These are phyloP conservation scores for Eucalyptus sideroxylon DNA, from an alignment of 345 rosid species.

Conservation along the genomic window DNA sequence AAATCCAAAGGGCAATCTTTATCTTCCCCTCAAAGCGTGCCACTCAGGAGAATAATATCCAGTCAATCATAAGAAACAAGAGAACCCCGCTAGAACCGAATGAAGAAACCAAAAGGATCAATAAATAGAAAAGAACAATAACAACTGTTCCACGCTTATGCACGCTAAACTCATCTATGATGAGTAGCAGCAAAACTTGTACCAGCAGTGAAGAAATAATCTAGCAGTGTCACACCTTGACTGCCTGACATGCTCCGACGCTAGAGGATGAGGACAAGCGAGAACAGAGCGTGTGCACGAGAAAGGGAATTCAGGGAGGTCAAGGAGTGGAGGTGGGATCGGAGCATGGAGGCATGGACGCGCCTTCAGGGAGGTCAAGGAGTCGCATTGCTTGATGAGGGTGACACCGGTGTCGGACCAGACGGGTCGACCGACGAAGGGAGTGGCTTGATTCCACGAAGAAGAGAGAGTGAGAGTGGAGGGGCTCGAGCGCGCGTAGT, in stretches of 20 bases:
- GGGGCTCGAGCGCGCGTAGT: neutral
- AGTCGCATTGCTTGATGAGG: neutral
- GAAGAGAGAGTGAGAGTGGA: neutral
- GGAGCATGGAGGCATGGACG: conserved; percentile 11
- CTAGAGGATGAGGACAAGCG: neutral
- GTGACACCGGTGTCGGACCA: neutral
- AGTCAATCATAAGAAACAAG: neutral
- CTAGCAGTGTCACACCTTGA: neutral
- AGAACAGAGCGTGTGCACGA: conserved; percentile 13
- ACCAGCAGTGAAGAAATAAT: neutral
- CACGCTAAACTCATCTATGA: neutral
- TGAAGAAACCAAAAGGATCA: neutral
- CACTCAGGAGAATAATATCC: neutral
- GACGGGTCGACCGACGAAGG: neutral
- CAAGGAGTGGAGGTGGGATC: conserved; percentile 2
- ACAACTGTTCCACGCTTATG: neutral
- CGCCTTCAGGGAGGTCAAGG: conserved; percentile 5
- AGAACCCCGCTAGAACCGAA: neutral
- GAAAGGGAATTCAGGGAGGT: conserved; percentile 19
- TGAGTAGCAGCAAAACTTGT: neutral
- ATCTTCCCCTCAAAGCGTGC: neutral
- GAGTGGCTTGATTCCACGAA: neutral
- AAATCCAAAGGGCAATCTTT: neutral
- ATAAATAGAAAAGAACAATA: neutral
- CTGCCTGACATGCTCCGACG: neutral